A percentile compares a stretch with the other conserved stretches of the same genome.
Evolutionary conservation across 2,329 filamentous ascomycete species (phyloP).

Genomic region (Coniochaeta pulveracea): DNA sequence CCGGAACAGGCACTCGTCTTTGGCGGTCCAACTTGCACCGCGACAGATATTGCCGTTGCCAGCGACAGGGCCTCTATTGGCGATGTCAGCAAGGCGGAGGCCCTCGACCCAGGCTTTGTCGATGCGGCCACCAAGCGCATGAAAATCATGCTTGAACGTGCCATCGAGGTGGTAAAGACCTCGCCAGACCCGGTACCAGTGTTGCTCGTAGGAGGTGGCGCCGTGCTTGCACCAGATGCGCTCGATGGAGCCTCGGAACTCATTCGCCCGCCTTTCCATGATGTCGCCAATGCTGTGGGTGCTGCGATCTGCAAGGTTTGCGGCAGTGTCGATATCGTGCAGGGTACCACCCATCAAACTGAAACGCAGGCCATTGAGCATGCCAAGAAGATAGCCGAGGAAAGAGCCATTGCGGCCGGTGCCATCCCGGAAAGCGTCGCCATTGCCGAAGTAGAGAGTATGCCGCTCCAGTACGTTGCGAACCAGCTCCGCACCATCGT

Average conservation of each 20-base stretch:
- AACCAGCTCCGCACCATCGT: slow-evolving; percentile 22
- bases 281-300: slow-evolving; percentile 37
- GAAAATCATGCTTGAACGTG: slow-evolving; percentile 10
- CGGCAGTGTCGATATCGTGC: slow-evolving; percentile 12
- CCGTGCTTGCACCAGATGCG: slow-evolving; percentile 25
- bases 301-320: slow-evolving; percentile 32
- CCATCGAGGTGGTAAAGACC: slow-evolving; percentile 16
- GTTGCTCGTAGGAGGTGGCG: slow-evolving; percentile 31
- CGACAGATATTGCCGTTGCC: slow-evolving; percentile 32
- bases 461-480: slow-evolving; percentile 21
- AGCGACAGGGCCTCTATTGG: slow-evolving; percentile 39
- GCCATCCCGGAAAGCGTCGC: slow-evolving; percentile 17
- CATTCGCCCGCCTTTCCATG: slow-evolving; percentile 24
- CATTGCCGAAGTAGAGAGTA: slow-evolving; percentile 30
- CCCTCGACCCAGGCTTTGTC: slow-evolving; percentile 13
- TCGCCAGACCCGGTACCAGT: slow-evolving; percentile 15
- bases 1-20: slow-evolving; percentile 33
- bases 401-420: slow-evolving; percentile 10
- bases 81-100: slow-evolving; percentile 16
- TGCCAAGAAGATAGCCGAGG: slow-evolving; percentile 11
- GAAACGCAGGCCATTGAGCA: slow-evolving; percentile 11
- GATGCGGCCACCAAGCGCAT: slow-evolving; percentile 9
- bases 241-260: slow-evolving; percentile 22
- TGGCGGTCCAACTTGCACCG: slow-evolving; percentile 31
- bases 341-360: slow-evolving; percentile 10